Base-by-base conservation (phyloP, 2,329 filamentous ascomycete species). In the Didymella keratinophila region DNA sequence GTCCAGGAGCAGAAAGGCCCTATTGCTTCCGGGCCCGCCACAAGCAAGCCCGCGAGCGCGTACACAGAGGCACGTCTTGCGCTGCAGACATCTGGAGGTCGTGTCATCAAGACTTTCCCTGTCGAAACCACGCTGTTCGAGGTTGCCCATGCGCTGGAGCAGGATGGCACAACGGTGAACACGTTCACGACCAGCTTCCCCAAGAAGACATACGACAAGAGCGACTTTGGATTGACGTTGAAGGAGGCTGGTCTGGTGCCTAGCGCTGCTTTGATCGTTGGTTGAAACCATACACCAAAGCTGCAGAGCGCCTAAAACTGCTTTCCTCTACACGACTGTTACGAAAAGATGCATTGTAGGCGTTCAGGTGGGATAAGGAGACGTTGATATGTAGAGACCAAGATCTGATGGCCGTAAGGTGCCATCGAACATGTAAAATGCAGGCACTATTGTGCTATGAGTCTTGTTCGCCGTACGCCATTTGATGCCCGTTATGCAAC, bases 101-200 rank as follows among this genome's bases (percentile, higher is more conserved):
- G 90, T 61, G 81, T 97, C 52, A 88, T 89, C 79, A 98, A 97
- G 84, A 94, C 90, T 0, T 88, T 96, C 64, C 89, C 92, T 0
- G 93, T 91, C 6, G 92, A 96, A 58, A 96, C 93, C 3, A 98
- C 95, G 0, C 80, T 99, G 11, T 97, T 97, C 69, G 94, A 99
- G 79, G 88, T 99, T 49, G 93, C 91, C 0, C 87, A 93, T 68
- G 85, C 88, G 57, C 75, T 99, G 23, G 78, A 85, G 48, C 92
- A 97, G 62, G 87, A 86, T 48, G 92, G 90, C 0, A 76, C 86
- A 5, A 79, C 86, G 2, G 89, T 96, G 14, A 85, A 82, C 23
- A 92, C 87, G 68, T 97, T 99, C 74, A 87, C 89, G 1, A 90
- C 89, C 68, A 97, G 88, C 20, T 98, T 96, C 70, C 95, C 95